phyloP scores from a whole-genome alignment of 768 basidiomycete species.

The Termitomyces sp. region DNA sequence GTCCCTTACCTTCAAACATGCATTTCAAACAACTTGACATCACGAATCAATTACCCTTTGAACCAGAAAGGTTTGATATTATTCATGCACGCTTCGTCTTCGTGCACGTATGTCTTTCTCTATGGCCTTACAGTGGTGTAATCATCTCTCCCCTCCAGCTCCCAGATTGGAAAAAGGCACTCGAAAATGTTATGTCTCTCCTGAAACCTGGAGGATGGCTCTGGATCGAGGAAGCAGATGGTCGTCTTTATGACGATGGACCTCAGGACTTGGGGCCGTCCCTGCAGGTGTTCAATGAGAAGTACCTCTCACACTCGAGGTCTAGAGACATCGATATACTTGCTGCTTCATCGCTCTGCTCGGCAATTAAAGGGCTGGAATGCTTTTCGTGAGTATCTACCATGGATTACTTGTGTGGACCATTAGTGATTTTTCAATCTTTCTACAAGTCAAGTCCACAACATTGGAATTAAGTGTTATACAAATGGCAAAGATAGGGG shows the following conservation, averaged over 20 bases:
- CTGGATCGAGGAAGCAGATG: neutral
- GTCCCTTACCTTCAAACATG: neutral
- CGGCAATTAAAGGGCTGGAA: neutral
- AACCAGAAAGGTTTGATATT: neutral
- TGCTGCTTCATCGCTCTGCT: neutral
- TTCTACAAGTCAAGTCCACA: neutral
- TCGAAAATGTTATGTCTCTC: neutral
- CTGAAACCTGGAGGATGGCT: neutral
- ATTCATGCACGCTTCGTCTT: neutral
- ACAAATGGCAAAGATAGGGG: neutral
- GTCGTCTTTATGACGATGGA: neutral
- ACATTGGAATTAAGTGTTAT: neutral
- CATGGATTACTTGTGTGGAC: neutral
- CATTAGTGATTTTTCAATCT: neutral
- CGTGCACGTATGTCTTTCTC: neutral
- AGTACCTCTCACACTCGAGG: neutral
- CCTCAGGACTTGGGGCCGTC: neutral
- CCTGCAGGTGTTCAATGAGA: neutral
- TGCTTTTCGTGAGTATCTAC: neutral
- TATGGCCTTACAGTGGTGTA: neutral
- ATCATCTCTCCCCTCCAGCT: neutral
- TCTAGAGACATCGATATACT: neutral
- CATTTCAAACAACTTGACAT: neutral
- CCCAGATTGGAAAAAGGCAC: neutral
- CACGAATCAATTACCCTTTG: neutral